Evolutionary conservation across 2,329 filamentous ascomycete genomes (phyloP).

Genomic region (Ophiostoma novo-ulmi): DNA sequence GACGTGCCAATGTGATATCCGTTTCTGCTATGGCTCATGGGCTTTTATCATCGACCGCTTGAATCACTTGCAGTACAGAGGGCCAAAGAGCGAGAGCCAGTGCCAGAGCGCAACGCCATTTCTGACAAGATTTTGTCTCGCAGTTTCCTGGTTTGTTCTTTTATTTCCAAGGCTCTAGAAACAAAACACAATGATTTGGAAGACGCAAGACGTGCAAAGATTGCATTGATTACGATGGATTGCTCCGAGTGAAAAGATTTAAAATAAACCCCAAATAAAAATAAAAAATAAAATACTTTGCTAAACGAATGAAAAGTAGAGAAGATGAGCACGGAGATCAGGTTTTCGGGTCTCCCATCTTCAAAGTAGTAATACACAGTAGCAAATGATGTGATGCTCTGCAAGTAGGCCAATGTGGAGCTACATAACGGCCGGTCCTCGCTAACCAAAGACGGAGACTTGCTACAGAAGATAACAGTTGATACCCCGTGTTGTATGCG

Average conservation of each 20-base stretch:
- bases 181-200: not conserved
- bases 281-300: not conserved
- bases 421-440: not conserved
- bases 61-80: not conserved
- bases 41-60: not conserved
- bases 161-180: not conserved
- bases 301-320: not conserved
- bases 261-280: not conserved
- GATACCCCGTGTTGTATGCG: not conserved
- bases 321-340: not conserved
- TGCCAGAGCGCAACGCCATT: not conserved
- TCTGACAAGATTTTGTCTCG: not conserved
- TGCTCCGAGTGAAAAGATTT: not conserved
- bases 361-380: not conserved
- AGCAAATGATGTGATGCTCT: not conserved
- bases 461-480: not conserved
- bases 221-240: not conserved
- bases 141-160: not conserved
- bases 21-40: not conserved
- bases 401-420: too few species aligned
- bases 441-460: not conserved
- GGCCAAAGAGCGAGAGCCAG: too few species aligned
- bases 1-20: not conserved
- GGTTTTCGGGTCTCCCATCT: not conserved
- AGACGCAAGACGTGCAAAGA: constrained; percentile 1